Evolutionary conservation across 2,329 filamentous ascomycete species (phyloP), one percentile per base, ranked within the genome.

Genomic region (Colletotrichum camelliae): DNA sequence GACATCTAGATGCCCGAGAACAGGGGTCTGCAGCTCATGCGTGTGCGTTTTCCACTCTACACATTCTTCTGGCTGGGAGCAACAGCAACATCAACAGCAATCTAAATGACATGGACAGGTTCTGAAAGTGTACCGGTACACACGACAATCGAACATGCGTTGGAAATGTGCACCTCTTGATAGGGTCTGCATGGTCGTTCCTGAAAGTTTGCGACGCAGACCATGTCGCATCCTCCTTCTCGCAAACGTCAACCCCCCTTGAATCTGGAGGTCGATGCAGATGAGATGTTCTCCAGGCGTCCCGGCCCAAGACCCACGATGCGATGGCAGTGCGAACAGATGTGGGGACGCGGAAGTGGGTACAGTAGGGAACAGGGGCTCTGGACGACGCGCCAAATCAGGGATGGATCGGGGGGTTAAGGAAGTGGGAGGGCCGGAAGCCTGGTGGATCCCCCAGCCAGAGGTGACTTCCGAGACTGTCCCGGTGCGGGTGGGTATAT

Each of bases 291-390:
- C 61, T 66, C 67, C 68, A 62, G 52, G 18, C 67, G 61, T 61
- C 52, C 60, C 67, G 68, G 15, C 58, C 67, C 37, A 74, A 67
- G 68, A 61, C 72, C 67, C 67, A 67, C 67, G 24, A 52, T 58
- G 68, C 48, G 62, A 67, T 75, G 72, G 72, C 72, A 75, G 72
- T 72, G 68, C 69, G 62, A 67, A 67, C 16, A 72, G 55, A 61
- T 67, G 33, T 43, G 69, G 62, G 35, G 31, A 48, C 37, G 7
- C 29, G 29, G 62, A 43, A 67, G 72, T 37, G 72, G 33, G 15
- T 9, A 31, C 35, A 35, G 18, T 24, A 31, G 15, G 27, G 60
- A 29, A 60, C 62, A 39, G 73, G 68, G 60, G 16, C 67, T 52
- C 43, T 67, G 29, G 52, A 61, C 21, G 24, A 48, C 37, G 72